Percentiles rank a stretch among this genome's conserved stretches.
Evolutionary conservation across 768 basidiomycete species (phyloP).

Genomic region (Hericium coralloides): DNA sequence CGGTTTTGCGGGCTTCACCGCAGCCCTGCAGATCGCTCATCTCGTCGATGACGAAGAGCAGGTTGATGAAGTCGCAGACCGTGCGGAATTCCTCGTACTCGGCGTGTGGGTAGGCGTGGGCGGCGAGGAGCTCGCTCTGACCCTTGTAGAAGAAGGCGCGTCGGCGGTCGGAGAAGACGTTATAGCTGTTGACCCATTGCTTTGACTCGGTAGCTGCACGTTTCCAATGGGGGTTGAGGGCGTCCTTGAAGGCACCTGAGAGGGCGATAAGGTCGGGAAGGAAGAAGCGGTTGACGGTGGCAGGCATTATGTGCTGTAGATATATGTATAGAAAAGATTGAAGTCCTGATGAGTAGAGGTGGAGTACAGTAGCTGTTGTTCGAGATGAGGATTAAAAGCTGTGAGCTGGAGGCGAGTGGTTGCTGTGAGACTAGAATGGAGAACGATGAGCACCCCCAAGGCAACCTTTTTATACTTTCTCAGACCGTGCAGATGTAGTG

Average conservation of each 20-base stretch:
- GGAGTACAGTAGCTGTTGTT: not conserved
- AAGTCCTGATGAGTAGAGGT: not conserved
- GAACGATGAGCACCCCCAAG: too few relatives aligned
- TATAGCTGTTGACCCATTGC: conserved; percentile 53
- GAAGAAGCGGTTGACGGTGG: conserved; percentile 23
- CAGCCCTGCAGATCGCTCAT: conserved; percentile 59
- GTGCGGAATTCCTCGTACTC: conserved; percentile 49
- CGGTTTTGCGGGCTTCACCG: conserved; percentile 43
- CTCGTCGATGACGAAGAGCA: conserved; percentile 61
- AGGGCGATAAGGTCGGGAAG: conserved; percentile 52
- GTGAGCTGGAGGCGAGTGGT: too few relatives aligned
- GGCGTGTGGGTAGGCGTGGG: conserved; percentile 52
- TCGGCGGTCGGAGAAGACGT: conserved; percentile 50
- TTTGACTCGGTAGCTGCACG: conserved; percentile 48
- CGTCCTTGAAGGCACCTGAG: conserved; percentile 29
- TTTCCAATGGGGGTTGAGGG: conserved; percentile 48
- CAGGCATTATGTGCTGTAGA: conserved; percentile 2
- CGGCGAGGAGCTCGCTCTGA: conserved; percentile 51
- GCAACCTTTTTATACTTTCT: too few relatives aligned
- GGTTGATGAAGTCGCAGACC: conserved; percentile 55
- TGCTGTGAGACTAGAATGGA: too few relatives aligned
- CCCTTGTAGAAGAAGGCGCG: conserved; percentile 56
- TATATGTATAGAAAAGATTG: not conserved
- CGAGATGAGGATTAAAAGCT: too few relatives aligned
- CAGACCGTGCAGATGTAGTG: too few relatives aligned